Percentiles rank a stretch among this genome's conserved stretches.
Conservation (phyloP, 1,284 basidiomycete genomes). For the Rhodotorula sp. region DNA sequence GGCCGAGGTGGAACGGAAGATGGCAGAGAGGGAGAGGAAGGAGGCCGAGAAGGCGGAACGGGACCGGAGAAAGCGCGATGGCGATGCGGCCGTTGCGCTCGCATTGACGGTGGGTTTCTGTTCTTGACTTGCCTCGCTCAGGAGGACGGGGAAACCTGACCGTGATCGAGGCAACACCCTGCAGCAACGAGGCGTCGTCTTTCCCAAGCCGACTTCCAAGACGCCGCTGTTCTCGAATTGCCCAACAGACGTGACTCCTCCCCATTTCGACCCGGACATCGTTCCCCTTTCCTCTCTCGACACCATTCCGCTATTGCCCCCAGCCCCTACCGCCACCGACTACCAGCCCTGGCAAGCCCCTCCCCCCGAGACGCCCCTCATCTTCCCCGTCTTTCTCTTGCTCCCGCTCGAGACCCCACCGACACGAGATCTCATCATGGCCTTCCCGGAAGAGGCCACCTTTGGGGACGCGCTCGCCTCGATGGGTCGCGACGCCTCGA, state of each 20-base stretch:
- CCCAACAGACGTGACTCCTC: slow-evolving; percentile 52
- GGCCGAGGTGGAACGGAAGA: slow-evolving; percentile 42
- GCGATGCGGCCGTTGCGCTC: slow-evolving; percentile 54
- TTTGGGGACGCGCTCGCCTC: slow-evolving; percentile 72
- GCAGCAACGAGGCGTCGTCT: slow-evolving; percentile 66
- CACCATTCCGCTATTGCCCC: slow-evolving; percentile 40
- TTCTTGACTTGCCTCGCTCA: background rate
- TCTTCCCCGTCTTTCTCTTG: slow-evolving; percentile 85
- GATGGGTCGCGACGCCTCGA: slow-evolving; percentile 70
- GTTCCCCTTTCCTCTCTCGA: slow-evolving; percentile 42
- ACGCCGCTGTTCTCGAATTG: slow-evolving; percentile 26
- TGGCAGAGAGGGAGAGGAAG: slow-evolving; percentile 52
- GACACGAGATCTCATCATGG: slow-evolving; percentile 80
- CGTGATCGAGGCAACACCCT: background rate
- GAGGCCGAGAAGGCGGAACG: slow-evolving; percentile 57
- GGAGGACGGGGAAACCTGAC: background rate
- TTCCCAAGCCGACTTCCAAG: slow-evolving; percentile 49
- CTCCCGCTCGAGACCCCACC: slow-evolving; percentile 75
- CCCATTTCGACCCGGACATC: slow-evolving; percentile 54
- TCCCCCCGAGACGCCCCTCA: slow-evolving; percentile 61
- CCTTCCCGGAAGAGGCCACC: slow-evolving; percentile 80
- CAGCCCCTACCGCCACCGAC: slow-evolving; percentile 14
- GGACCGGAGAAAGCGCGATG: slow-evolving; percentile 56
- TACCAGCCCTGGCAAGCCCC: slow-evolving; percentile 58
- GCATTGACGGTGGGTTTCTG: slow-evolving; percentile 61